Conservation (phyloP, 2,329 filamentous ascomycete genomes). For the Botrytis fragariae region DNA sequence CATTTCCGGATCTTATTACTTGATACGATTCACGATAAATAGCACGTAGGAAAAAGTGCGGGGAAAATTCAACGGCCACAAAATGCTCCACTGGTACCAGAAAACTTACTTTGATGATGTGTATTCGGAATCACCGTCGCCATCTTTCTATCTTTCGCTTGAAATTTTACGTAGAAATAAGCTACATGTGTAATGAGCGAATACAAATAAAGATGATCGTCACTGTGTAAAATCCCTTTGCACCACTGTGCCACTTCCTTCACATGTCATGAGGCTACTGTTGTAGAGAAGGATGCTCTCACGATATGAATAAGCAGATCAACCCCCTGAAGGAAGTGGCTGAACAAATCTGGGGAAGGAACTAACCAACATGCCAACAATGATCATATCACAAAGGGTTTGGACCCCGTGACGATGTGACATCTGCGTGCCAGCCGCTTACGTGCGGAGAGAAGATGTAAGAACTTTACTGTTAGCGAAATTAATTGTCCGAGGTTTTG, state of each 20-base stretch:
- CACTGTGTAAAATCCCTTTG: not conserved
- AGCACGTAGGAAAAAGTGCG: not conserved
- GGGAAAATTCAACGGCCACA: not conserved
- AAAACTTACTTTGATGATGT: not conserved
- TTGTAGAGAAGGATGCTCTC: not conserved
- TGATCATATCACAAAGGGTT: not conserved
- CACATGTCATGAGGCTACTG: not conserved
- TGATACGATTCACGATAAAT: not conserved
- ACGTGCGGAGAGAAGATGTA: not conserved
- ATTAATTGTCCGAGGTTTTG: constrained; percentile 1
- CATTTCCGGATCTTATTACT: not conserved
- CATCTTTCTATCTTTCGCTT: not conserved
- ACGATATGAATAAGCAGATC: constrained; percentile 9
- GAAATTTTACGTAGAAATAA: not conserved
- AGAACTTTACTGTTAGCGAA: constrained; percentile 2
- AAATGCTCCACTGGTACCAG: not conserved
- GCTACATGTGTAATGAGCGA: not conserved
- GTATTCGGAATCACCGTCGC: not conserved
- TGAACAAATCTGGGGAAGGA: not conserved
- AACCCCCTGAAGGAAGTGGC: constrained; percentile 2
- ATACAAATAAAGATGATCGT: not conserved
- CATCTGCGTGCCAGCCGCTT: not conserved
- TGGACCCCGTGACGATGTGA: not conserved
- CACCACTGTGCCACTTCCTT: constrained; percentile 12
- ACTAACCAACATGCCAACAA: not conserved